Conservation (phyloP, 2,329 filamentous ascomycete species). For the Phialemonium atrogriseum region DNA sequence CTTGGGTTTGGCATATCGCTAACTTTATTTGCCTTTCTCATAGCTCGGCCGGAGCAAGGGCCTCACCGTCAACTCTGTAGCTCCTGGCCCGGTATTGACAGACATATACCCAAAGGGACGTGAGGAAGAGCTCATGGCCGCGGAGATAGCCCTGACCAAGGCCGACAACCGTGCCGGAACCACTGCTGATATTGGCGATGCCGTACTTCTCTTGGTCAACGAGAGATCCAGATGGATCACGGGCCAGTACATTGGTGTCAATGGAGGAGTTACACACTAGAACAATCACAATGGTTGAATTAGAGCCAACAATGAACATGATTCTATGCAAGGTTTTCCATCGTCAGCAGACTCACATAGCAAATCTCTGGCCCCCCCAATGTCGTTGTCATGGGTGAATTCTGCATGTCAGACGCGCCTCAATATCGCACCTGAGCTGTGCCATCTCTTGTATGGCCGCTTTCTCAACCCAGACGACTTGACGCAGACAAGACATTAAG, state of each 20-base stretch:
- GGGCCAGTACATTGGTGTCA: constrained; percentile 3
- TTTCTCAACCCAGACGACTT: too few relatives aligned
- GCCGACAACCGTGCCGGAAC: constrained; percentile 24
- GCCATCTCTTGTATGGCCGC: too few relatives aligned
- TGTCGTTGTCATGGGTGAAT: too few relatives aligned
- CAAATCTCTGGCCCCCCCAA: too few relatives aligned
- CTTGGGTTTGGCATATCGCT: neutral
- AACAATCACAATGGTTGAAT: too few relatives aligned
- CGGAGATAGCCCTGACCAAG: constrained; percentile 18
- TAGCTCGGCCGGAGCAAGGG: constrained; percentile 24
- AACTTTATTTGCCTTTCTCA: neutral
- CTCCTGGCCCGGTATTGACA: constrained; percentile 27
- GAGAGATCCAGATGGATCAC: constrained; percentile 26
- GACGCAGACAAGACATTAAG: too few relatives aligned
- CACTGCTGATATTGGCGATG: constrained; percentile 31
- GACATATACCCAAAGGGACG: constrained; percentile 13
- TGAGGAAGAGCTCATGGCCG: constrained; percentile 12
- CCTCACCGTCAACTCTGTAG: constrained; percentile 32
- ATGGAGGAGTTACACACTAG: constrained; percentile 3
- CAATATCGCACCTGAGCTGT: too few relatives aligned
- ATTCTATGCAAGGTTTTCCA: too few relatives aligned
- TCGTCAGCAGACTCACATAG: too few relatives aligned
- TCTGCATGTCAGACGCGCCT: too few relatives aligned
- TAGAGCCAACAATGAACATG: too few relatives aligned
- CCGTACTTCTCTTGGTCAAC: constrained; percentile 24